Base-by-base conservation (phyloP, 352 stramenopile genomes). In the Globisporangium lucens region DNA sequence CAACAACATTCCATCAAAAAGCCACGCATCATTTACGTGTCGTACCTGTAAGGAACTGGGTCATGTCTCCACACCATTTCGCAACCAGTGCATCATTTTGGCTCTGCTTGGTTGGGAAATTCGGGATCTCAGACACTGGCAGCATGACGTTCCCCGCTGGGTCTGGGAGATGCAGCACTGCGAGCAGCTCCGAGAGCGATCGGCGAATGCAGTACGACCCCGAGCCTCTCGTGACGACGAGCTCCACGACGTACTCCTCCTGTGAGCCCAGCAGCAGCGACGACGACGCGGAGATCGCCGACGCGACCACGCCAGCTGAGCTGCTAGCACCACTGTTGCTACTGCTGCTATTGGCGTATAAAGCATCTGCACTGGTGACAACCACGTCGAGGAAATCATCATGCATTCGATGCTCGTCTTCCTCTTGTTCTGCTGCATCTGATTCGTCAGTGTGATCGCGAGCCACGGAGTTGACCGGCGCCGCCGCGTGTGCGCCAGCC, bases 61-160 rank as follows among this genome's bases (percentile, higher is more conserved):
- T 90, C 78, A 92, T 89, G 1, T 87, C 70, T 24, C 69, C 72
- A 30, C 84, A 92, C 84, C 84, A 92, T 65, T 87, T 75, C 4
- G 84, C 84, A n/a, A 92, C 71, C 36, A 75, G 33, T 0, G 80
- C 73, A 46, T 90, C 84, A 38, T 83, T 82, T 43, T 73, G 71
- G 56, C 53, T 76, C 38, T 78, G 63, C 67, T 83, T 86, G 12
- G 69, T 35, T 8, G 82, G 84, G 49, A 92, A 92, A 51, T 81
- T 77, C 0, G 81, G 80, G 24, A 69, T 57, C 13, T 51, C 46
- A 1, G 35, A 35, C 10, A 62, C 52, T 24, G 58, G 46, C 7
- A 41, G 20, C 6, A 24, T 51, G 9, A 53, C 20, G 7, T 57
- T 43, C 15, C 65, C 24, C 2, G 49, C 27, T 15, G 27, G 24